Base-by-base conservation (phyloP, 495 filamentous ascomycete genomes). In the Aspergillus bridgeri region DNA sequence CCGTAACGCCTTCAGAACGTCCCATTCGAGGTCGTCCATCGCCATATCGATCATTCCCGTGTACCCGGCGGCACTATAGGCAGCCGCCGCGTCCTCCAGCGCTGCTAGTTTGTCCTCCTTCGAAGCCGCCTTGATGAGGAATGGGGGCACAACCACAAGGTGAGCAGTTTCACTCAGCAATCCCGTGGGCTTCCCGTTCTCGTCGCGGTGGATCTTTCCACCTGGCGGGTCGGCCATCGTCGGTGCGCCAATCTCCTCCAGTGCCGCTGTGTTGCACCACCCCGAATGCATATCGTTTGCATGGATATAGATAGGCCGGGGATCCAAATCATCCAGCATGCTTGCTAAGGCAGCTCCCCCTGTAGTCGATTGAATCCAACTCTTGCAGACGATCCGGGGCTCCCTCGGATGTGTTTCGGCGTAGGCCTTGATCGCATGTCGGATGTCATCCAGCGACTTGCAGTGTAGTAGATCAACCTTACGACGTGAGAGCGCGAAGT, bases 1-100 rank as follows among this genome's bases (percentile, higher is more conserved):
- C 15, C 77, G 75, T 48, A 81, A 73, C 20, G 68, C 60, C 9
- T 80, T 75, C 29, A 89, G 60, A 25, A 82, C 75, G 17, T 81
- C 79, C 85, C 84, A 87, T 21, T 73, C 73, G 8, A 72, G 74
- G 25, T 86, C 79, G 44, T 87, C 83, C 85, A 88, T 87, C n/a
- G 84, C 85, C 83, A 89, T 87, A 59, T 89, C 86, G 0, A 89
- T 75, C 54, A 85, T 53, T 0, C 86, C 85, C 2, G 86, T 87
- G 57, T 86, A 86, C 3, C 85, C 85, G 4, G 73, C 72, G 0
- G 75, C 71, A 29, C 78, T 78, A 61, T 86, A 87, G 9, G 77
- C 73, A 5, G 58, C 45, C 15, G 84, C 72, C 0, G 83, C 84
- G 0, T 69, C 67, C 42, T 69, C 65, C 48, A 87, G 64, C 0